phyloP scores from a whole-genome alignment of 768 basidiomycete species.

The Tulasnella sp. region DNA sequence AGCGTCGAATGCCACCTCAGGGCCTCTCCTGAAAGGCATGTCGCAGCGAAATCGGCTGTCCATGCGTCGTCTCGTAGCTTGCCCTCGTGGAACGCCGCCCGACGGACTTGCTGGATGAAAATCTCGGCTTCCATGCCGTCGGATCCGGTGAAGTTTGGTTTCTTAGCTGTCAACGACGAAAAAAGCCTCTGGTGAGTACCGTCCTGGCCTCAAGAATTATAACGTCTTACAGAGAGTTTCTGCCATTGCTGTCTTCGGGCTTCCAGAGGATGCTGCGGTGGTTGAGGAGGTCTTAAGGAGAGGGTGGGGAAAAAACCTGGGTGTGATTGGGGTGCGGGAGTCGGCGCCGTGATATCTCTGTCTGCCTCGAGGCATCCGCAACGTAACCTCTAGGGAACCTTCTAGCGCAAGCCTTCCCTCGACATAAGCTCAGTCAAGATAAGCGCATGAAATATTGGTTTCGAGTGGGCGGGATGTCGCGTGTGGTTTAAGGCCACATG shows the following conservation, averaged over 20 bases:
- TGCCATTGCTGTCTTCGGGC: background rate
- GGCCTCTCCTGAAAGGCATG: background rate
- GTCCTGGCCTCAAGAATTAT: background rate
- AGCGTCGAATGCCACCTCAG: background rate
- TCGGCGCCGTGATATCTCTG: background rate
- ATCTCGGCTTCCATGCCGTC: background rate
- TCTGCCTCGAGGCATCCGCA: background rate
- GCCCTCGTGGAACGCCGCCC: background rate
- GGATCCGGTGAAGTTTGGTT: background rate
- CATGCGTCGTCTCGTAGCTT: slow-evolving; percentile 3
- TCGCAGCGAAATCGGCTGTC: background rate
- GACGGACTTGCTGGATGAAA: background rate
- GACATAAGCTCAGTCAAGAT: background rate
- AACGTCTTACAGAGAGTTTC: background rate
- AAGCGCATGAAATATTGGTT: background rate
- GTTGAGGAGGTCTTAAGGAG: background rate
- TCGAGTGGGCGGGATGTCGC: background rate
- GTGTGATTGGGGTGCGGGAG: background rate
- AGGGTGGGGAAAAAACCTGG: background rate
- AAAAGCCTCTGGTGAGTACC: background rate
- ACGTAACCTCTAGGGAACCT: background rate
- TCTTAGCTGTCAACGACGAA: background rate
- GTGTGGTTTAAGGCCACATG: background rate
- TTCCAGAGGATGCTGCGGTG: background rate
- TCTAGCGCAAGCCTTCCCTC: background rate